phyloP scores from a whole-genome alignment of 768 basidiomycete species.

The Calocybe gangraenosa region DNA sequence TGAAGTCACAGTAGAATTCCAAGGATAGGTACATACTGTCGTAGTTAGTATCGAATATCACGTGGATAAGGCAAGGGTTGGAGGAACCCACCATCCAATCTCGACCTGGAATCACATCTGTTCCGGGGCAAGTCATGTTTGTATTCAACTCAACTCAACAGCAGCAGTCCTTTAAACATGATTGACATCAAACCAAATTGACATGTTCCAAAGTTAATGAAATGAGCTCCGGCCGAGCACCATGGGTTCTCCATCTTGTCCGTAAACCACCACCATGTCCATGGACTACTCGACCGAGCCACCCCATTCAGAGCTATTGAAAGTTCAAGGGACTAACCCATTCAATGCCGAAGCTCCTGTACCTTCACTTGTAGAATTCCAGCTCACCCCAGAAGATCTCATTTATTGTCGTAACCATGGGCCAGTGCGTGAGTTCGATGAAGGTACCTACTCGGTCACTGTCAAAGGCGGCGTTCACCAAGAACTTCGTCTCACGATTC shows the following conservation, averaged over 20 bases:
- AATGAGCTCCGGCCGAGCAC: slow-evolving; percentile 14
- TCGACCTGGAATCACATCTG: too few species aligned
- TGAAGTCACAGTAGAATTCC: too few species aligned
- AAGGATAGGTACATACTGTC: too few species aligned
- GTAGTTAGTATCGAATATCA: too few species aligned
- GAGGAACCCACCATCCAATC: too few species aligned
- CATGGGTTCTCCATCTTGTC: background rate
- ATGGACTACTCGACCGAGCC: slow-evolving; percentile 51
- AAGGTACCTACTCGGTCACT: slow-evolving; percentile 36
- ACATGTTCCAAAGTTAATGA: background rate
- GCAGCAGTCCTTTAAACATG: too few species aligned
- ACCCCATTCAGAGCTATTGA: slow-evolving; percentile 41
- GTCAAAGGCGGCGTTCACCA: slow-evolving; percentile 31
- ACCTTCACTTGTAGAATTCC: slow-evolving; percentile 51
- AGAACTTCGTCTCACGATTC: slow-evolving; percentile 30
- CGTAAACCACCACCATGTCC: slow-evolving; percentile 30
- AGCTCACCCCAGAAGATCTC: slow-evolving; percentile 58
- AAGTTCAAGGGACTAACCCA: slow-evolving; percentile 43
- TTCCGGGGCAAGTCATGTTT: too few species aligned
- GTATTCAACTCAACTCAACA: too few species aligned
- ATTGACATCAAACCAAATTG: too few species aligned
- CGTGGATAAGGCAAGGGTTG: too few species aligned
- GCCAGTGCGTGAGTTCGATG: slow-evolving; percentile 47
- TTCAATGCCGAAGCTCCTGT: slow-evolving; percentile 69
- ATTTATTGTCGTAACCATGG: slow-evolving; percentile 74